Base-by-base conservation (phyloP, 306 rosid genomes). In the Leucaena leucocephala region DNA sequence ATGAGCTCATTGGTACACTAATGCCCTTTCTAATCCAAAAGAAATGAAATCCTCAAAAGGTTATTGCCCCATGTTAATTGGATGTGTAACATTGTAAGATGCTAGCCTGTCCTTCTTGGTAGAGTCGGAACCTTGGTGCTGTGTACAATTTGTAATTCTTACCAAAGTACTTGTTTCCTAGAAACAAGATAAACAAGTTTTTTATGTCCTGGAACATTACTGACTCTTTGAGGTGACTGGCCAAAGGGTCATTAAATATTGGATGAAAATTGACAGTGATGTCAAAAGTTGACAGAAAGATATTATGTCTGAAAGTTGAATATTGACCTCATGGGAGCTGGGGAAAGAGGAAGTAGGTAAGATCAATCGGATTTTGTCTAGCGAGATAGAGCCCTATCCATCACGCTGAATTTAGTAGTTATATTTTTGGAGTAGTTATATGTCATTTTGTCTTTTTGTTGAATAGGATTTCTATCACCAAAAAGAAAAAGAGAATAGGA, bases 111-210 rank as follows among this genome's bases (percentile, higher is more conserved):
- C 59, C 40, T 45, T 27, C 15, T 69, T 69, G 74, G 40, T 12
- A 45, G 74, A 69, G 40, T 14, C 74, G 45, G 11, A 68, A 69
- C 57, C 74, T 44, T 10, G 6, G 16, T 45, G 74, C 63, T 69
- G 38, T 44, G 27, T 44, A 22, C 11, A 40, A 69, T 69, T 44
- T 14, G 19, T 44, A 44, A 22, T 45, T 69, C 40, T 57, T 7
- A 22, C 22, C 40, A 3, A 2, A 9, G 40, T 14, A 4, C 48
- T 68, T 68, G 38, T 68, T 11, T 43, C 73, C 55, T 49, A 15
- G n/a, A 44, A 69, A 69, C 74, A 69, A 44, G 74, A 68, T 19
- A 15, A 19, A 22, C 7, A 50, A 45, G 44, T 22, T 4, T 44
- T 69, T 21, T 2, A 45, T 22, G 15, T 15, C 15, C 58, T 69